Evolutionary conservation across 306 rosid genomes (phyloP), one percentile per base, ranked within the genome.

Genomic region (Casuarina equisetifolia): DNA sequence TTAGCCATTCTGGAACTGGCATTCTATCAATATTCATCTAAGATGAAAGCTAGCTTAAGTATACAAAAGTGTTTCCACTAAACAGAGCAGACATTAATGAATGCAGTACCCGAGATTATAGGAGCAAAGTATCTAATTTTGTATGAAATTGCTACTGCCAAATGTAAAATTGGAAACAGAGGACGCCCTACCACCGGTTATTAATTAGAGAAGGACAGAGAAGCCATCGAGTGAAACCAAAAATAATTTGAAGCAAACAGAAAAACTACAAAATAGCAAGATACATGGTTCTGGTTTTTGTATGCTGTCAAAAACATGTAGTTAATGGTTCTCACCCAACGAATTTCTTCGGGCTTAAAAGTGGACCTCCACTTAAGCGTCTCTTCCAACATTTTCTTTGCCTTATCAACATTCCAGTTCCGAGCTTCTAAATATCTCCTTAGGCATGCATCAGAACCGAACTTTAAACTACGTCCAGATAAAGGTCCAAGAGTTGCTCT

Each of bases 281-380:
- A 17, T 42, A 67, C 6, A 3, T 67, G 10, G 15, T 67, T 40
- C 71, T 67, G 8, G 46, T 67, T 67, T 9, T 67, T 67, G 32
- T 25, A 42, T 16, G 71, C 17, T 36, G 42, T 70, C 19, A 25
- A 63, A 48, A 43, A 9, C 69, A 52, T 68, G 71, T 58, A 53
- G 11, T 25, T 2, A 67, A 77, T 46, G 58, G 73, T 52, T 55
- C 79, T 71, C 81, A 95, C 98, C 98, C 98, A 95, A 61, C 91
- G 93, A 52, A 87, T 95, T 86, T 95, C 97, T 83, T 95, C 97
- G 1, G 98, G 97, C 85, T 87, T 92, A 64, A 83, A 95, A 69
- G 87, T 63, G 44, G 89, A 78, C 86, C 98, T 91, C 98, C 98
- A 95, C 80, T 81, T 86, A 52, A 95, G 89, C 15, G 98, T 63